Base-by-base conservation (phyloP, 768 basidiomycete genomes). In the Cyclocybe cylindracea region DNA sequence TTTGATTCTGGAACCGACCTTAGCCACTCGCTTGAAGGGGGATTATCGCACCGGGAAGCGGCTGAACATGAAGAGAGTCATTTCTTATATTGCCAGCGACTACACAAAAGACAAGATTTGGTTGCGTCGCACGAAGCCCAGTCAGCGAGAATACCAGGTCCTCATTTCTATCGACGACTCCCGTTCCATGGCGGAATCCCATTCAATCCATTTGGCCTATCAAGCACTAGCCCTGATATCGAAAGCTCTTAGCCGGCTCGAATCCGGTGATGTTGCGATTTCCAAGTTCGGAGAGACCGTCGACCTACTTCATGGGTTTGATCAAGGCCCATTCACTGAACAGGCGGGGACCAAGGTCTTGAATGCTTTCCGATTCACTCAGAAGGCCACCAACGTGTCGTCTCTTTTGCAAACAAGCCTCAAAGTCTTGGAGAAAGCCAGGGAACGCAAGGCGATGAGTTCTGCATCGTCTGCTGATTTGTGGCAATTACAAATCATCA, bases 41-140 rank as follows among this genome's bases (percentile, higher is more conserved):
- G 97, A 98, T 74, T 99, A 97, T 69, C 89, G 95, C 31, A 95
- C 92, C 0, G 97, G 97, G 46, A 99, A 99, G 72, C 82, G 96
- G 14, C 81, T 99, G 31, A 98, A 98, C 70, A 98, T 98, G 96
- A 94, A 95, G 68, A 95, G 95, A 72, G 93, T 98, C 67, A 95
- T 99, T 54, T 85, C 91, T 3, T 98, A 96, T 76, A 95, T 99
- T 54, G 96, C 97, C 34, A 92, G 89, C 71, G 97, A 99, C 72
- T 99, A 92, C 76, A 98, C 95, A 46, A 98, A 98, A 68, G 96
- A 99, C 79, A 95, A 95, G 72, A 98, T 98, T 57, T 99, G 97
- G 97, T 77, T 98, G 34, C 87, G 96, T 19, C 83, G 97, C 16
- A 97, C 95, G 3, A 86, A 89, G 44, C 96, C 97, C 5, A 94